Percentiles rank a stretch among this genome's conserved stretches.
These are phyloP conservation scores for Xylaria digitata DNA, from an alignment of 2,329 filamentous ascomycete genomes.

Conservation along the genomic window DNA sequence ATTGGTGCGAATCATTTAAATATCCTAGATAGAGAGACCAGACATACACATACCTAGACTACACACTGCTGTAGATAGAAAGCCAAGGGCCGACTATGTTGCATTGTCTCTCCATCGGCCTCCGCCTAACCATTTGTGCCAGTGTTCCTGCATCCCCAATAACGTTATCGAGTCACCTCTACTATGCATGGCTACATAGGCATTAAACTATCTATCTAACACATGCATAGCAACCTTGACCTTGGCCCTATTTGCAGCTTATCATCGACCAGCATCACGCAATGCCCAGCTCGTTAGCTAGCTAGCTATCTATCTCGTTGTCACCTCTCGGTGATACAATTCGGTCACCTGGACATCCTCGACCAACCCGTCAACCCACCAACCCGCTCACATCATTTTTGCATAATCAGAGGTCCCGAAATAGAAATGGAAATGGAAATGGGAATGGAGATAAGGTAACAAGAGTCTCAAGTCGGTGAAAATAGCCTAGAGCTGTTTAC, in stretches of 20 bases:
- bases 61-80: neutral
- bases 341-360: constrained; percentile 32
- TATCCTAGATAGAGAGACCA: constrained; percentile 1
- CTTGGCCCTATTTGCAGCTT: constrained; percentile 23
- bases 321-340: constrained; percentile 32
- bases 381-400: constrained; percentile 19
- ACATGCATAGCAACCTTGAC: constrained; percentile 4
- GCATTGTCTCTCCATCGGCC: constrained; percentile 17
- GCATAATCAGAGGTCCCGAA: constrained; percentile 22
- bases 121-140: constrained; percentile 27
- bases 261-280: constrained; percentile 19
- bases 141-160: constrained; percentile 32
- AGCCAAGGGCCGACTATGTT: constrained; percentile 15
- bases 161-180: constrained; percentile 27
- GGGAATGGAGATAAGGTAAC: constrained; percentile 29
- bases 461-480: neutral
- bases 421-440: constrained; percentile 31
- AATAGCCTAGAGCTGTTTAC: constrained; percentile 6
- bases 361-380: neutral
- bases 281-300: constrained; percentile 9
- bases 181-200: constrained; percentile 9
- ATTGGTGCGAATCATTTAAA: constrained; percentile 24
- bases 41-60: constrained; percentile 4
- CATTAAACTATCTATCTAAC: neutral
- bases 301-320: constrained; percentile 10